Conservation (phyloP, 768 basidiomycete genomes). For the Tulasnella sp. region DNA sequence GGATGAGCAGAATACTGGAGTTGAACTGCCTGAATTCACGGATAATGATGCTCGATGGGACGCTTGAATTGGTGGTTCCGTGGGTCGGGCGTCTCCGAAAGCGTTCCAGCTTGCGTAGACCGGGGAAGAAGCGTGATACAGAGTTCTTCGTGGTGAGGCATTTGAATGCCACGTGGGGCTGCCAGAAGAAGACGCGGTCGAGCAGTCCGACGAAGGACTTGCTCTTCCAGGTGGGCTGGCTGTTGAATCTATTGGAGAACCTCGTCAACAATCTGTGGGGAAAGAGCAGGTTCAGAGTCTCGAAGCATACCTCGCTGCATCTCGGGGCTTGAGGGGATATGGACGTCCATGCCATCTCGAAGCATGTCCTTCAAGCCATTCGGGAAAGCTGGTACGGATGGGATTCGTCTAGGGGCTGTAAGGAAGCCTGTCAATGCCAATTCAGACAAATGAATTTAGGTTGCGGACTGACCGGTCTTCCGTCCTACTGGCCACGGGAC, state of each 20-base stretch:
- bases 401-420: constrained; percentile 24
- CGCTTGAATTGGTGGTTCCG: neutral
- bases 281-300: neutral
- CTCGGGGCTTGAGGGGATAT: constrained; percentile 15
- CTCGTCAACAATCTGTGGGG: neutral
- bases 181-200: constrained; percentile 19
- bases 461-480: constrained; percentile 24
- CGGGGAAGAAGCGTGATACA: constrained; percentile 15
- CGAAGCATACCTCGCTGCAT: constrained; percentile 16
- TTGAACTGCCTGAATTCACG: constrained; percentile 9
- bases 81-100: neutral
- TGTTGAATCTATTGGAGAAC: neutral
- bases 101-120: constrained; percentile 14
- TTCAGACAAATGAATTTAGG: neutral
- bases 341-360: constrained; percentile 13
- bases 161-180: constrained; percentile 12
- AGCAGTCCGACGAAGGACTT: constrained; percentile 21
- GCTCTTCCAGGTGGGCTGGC: constrained; percentile 6
- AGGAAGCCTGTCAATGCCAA: neutral
- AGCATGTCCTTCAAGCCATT: constrained; percentile 27
- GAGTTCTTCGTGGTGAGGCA: constrained; percentile 4
- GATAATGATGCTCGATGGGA: neutral
- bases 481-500: constrained; percentile 21
- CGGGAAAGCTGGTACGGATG: constrained; percentile 21
- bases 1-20: neutral